phyloP scores from a whole-genome alignment of 805 yeast species.

The Wickerhamiella siamensis region DNA sequence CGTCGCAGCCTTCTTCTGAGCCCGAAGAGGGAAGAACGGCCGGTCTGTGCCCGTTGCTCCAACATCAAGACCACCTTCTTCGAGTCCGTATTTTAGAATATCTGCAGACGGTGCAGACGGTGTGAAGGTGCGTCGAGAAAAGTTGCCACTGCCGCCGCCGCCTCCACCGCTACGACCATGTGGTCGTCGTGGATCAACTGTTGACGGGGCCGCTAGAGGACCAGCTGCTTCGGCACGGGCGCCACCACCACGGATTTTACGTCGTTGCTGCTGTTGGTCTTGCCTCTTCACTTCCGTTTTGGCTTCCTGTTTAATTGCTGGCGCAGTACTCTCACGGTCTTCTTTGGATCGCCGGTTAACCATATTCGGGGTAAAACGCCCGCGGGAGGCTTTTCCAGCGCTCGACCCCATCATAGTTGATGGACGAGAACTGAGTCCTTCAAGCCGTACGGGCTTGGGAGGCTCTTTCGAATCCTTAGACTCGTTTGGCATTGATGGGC shows the following conservation, averaged over 20 bases:
- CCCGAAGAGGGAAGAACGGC: conserved; percentile 14
- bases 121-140: not conserved
- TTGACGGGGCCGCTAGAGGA: conserved; percentile 24
- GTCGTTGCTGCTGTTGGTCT: conserved; percentile 8
- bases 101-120: not conserved
- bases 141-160: conserved; percentile 6
- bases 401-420: conserved; percentile 9
- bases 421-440: conserved; percentile 1
- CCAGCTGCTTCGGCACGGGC: conserved; percentile 23
- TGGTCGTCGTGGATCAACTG: conserved; percentile 10
- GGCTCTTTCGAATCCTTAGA: not conserved
- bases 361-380: conserved; percentile 62
- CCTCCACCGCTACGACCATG: conserved; percentile 1
- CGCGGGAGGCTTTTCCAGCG: conserved; percentile 9
- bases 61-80: conserved; percentile 10
- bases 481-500: not conserved
- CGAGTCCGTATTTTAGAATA: conserved; percentile 1
- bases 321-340: conserved; percentile 69
- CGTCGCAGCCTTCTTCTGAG: not conserved
- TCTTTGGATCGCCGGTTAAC: conserved; percentile 75
- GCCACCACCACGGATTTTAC: conserved; percentile 9
- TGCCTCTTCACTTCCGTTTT: conserved; percentile 18
- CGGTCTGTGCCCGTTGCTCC: conserved; percentile 5
- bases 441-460: conserved; percentile 2
- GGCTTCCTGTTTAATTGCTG: conserved; percentile 29